A percentile compares a stretch with the other conserved stretches of the same genome.
Evolutionary conservation across 2,329 filamentous ascomycete species (phyloP).

Genomic region (Aspergillus vadensis): DNA sequence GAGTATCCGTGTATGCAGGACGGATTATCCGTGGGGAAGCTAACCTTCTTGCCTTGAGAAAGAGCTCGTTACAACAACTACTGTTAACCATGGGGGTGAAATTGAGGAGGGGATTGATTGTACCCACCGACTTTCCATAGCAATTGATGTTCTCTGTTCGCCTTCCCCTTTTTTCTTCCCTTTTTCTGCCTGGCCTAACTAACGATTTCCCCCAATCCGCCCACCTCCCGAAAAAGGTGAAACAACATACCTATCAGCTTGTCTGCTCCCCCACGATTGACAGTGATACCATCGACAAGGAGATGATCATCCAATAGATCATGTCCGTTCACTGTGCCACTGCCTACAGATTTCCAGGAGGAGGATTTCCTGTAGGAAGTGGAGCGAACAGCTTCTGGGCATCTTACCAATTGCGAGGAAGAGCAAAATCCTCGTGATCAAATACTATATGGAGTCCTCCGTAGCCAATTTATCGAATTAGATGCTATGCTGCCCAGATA

Average conservation of each 20-base stretch:
- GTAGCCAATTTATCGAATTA: neutral
- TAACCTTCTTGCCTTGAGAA: neutral
- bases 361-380: neutral
- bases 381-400: neutral
- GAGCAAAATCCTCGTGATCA: neutral
- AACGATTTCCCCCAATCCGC: neutral
- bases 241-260: conserved; percentile 12
- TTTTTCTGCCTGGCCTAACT: conserved; percentile 9
- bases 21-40: conserved; percentile 21
- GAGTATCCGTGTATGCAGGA: conserved; percentile 11
- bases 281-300: conserved; percentile 18
- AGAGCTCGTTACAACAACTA: conserved; percentile 10
- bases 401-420: neutral
- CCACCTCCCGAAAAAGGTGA: conserved; percentile 15
- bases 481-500: neutral
- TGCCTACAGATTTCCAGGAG: conserved; percentile 1
- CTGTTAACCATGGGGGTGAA: neutral
- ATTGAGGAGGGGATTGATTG: neutral
- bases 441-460: neutral
- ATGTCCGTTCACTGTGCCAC: conserved; percentile 7
- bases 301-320: conserved; percentile 24
- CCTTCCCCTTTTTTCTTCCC: conserved; percentile 8
- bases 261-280: conserved; percentile 16
- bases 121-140: conserved; percentile 9
- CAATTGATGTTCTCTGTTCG: neutral